Evolutionary conservation across 148 eudicot genomes (phyloP).

Genomic region (Mesembryanthemum crystallinum): DNA sequence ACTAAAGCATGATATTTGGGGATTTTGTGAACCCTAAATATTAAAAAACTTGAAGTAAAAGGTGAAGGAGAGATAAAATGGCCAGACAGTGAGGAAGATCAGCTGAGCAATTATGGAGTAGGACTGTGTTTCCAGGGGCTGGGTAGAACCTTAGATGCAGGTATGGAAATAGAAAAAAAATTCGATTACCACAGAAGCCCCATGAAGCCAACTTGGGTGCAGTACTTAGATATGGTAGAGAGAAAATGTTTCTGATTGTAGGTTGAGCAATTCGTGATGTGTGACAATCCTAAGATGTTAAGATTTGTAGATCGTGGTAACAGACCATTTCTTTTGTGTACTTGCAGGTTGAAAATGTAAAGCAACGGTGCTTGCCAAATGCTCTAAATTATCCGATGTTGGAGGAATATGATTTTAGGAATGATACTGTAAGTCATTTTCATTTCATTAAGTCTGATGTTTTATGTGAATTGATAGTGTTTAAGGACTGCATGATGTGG

Average conservation of each 20-base stretch:
- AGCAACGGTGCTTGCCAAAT: conserved; percentile 93
- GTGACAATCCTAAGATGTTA: not conserved
- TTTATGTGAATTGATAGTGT: conserved; percentile 9
- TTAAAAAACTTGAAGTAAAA: no score
- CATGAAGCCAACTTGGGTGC: not conserved
- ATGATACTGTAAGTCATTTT: conserved; percentile 73
- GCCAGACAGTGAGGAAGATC: no score
- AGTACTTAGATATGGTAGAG: not conserved
- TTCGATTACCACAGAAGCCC: no score
- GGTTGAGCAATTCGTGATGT: not conserved
- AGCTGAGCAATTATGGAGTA: no score
- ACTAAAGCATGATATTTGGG: no score
- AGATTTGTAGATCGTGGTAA: not conserved
- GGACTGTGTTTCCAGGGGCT: no score
- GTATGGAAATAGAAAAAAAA: no score
- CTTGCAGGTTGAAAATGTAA: conserved; percentile 90
- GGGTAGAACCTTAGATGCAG: no score
- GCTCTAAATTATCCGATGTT: conserved; percentile 96
- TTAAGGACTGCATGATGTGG: not conserved
- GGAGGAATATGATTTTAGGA: conserved; percentile 96
- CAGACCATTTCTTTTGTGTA: not conserved
- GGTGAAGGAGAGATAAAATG: no score
- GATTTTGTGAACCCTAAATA: no score
- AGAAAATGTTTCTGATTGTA: not conserved
- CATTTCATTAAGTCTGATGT: not conserved